Evolutionary conservation across 2,329 filamentous ascomycete species (phyloP).

Genomic region (Colletotrichum agaves): DNA sequence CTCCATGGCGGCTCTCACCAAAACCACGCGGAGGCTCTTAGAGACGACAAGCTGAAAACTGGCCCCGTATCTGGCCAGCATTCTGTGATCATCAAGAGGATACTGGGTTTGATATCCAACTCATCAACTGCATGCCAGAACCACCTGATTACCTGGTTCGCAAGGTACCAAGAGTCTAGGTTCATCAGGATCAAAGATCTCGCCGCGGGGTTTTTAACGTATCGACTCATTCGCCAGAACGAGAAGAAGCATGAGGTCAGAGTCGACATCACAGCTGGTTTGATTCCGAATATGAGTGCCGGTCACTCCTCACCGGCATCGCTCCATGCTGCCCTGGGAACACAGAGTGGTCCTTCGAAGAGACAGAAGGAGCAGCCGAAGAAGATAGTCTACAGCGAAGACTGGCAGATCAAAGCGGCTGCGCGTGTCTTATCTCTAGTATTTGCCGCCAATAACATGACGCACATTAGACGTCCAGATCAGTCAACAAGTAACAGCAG

Average conservation of each 20-base stretch:
- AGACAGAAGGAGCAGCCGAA: slow-evolving; percentile 66
- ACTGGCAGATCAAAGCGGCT: slow-evolving; percentile 89
- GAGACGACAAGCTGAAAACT: slow-evolving; percentile 43
- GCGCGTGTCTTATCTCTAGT: slow-evolving; percentile 83
- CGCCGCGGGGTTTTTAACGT: slow-evolving; percentile 81
- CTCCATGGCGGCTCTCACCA: slow-evolving; percentile 61
- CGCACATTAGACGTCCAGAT: slow-evolving; percentile 49
- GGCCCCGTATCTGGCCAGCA: slow-evolving; percentile 72
- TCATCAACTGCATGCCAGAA: slow-evolving; percentile 80
- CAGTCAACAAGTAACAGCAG: slow-evolving; percentile 35
- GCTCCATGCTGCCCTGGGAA: slow-evolving; percentile 80
- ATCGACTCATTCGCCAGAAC: slow-evolving; percentile 78
- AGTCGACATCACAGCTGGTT: slow-evolving; percentile 70
- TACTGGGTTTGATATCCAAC: slow-evolving; percentile 83
- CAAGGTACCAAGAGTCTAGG: slow-evolving; percentile 72
- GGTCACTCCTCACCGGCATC: slow-evolving; percentile 72
- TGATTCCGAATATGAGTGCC: slow-evolving; percentile 79
- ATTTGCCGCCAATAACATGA: slow-evolving; percentile 80
- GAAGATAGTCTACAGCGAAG: slow-evolving; percentile 76
- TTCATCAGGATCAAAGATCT: slow-evolving; percentile 83
- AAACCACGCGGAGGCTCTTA: slow-evolving; percentile 49
- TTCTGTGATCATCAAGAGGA: slow-evolving; percentile 85
- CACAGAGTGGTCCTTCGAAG: slow-evolving; percentile 59
- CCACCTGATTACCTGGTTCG: slow-evolving; percentile 81
- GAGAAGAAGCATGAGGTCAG: slow-evolving; percentile 71